Conservation (phyloP, 208 protist species). For the Herpetomonas samuelpessoai region DNA sequence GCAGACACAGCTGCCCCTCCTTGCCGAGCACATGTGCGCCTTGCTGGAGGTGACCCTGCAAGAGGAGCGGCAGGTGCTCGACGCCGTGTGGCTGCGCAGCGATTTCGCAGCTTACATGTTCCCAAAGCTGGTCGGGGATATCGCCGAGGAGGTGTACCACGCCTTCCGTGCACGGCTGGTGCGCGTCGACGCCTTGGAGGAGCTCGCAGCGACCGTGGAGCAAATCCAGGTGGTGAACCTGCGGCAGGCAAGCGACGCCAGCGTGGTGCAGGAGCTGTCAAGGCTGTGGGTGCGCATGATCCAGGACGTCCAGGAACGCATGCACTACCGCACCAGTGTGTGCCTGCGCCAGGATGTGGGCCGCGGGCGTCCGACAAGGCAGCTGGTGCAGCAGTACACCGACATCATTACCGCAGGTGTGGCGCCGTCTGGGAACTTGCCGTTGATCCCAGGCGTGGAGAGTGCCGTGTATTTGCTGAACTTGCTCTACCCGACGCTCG, state of each 20-base stretch:
- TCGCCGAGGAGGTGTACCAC: constrained; percentile 75
- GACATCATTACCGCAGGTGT: neutral
- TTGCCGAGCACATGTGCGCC: constrained; percentile 47
- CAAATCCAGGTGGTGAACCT: constrained; percentile 55
- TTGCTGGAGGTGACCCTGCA: constrained; percentile 58
- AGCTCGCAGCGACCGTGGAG: constrained; percentile 66
- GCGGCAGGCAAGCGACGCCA: constrained; percentile 17
- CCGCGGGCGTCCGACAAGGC: constrained; percentile 29
- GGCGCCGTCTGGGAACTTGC: constrained; percentile 12
- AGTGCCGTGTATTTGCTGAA: constrained; percentile 62
- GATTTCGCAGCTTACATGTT: constrained; percentile 56
- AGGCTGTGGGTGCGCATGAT: constrained; percentile 71
- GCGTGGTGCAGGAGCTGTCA: constrained; percentile 35
- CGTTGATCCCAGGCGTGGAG: constrained; percentile 47
- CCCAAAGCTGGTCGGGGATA: constrained; percentile 46
- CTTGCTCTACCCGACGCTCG: constrained; percentile 76
- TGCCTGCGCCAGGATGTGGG: constrained; percentile 65
- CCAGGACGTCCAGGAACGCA: constrained; percentile 84
- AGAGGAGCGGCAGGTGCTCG: constrained; percentile 52
- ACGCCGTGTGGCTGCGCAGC: constrained; percentile 73
- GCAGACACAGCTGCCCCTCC: constrained; percentile 34
- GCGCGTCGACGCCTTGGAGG: constrained; percentile 69
- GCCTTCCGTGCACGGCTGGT: constrained; percentile 78
- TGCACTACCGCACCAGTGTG: constrained; percentile 81
- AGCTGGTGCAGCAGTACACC: constrained; percentile 34